These are phyloP conservation scores for Trypanosoma brucei DNA, from an alignment of 208 protist species.

Conservation along the genomic window DNA sequence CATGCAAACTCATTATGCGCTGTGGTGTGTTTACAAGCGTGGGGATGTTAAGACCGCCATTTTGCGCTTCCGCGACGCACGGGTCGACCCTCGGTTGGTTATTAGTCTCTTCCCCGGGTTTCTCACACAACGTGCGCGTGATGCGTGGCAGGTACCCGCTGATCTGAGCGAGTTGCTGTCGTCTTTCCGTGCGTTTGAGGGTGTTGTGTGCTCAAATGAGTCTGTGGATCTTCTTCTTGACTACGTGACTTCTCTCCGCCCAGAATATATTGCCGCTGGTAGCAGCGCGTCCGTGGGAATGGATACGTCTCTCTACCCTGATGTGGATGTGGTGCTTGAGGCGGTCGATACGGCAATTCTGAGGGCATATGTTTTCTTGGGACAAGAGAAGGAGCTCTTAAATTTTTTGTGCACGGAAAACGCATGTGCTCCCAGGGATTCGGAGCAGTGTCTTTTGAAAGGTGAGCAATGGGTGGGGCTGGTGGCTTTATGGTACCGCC, in stretches of 20 bases:
- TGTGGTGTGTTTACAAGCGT: constrained; percentile 33
- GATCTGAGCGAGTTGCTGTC: constrained; percentile 1
- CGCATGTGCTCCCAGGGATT: constrained; percentile 29
- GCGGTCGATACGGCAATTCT: constrained; percentile 51
- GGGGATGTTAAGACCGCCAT: constrained; percentile 37
- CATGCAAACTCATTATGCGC: constrained; percentile 31
- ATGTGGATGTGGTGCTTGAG: constrained; percentile 13
- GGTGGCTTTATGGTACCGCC: constrained; percentile 26
- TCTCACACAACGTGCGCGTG: constrained; percentile 11
- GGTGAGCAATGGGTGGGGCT: constrained; percentile 54
- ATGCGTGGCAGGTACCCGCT: constrained; percentile 14
- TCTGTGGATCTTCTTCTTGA: constrained; percentile 23
- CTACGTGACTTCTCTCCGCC: constrained; percentile 16
- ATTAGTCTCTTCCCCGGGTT: constrained; percentile 44
- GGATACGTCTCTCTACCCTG: neutral
- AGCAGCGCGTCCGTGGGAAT: neutral
- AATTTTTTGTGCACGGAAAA: constrained; percentile 35
- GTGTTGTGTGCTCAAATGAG: constrained; percentile 10
- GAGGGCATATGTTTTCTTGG: constrained; percentile 28
- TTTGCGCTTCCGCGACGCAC: constrained; percentile 34
- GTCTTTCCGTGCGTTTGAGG: constrained; percentile 1
- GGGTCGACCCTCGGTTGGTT: constrained; percentile 40
- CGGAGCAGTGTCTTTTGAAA: constrained; percentile 27
- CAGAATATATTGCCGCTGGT: constrained; percentile 6
- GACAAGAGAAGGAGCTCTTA: constrained; percentile 42